Percentiles rank a stretch among this genome's conserved stretches.
Evolutionary conservation across 768 basidiomycete species (phyloP).

Genomic region (Terana coerulea): DNA sequence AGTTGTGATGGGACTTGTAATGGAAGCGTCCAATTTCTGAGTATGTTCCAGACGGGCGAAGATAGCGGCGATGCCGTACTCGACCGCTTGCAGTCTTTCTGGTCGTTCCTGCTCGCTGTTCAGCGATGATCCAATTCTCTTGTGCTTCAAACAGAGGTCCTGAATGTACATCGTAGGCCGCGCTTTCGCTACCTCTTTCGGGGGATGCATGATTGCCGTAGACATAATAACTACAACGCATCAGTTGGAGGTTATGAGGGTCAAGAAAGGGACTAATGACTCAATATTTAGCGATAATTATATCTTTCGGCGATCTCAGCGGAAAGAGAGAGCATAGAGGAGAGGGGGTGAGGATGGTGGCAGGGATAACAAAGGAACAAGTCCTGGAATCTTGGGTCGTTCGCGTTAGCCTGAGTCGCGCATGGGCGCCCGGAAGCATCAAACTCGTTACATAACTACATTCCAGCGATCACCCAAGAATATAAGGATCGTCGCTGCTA

Average conservation of each 20-base stretch:
- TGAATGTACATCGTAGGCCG: conserved; percentile 44
- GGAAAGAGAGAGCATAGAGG: too few species aligned
- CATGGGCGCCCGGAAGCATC: too few species aligned
- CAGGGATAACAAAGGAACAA: too few species aligned
- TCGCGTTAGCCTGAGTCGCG: too few species aligned
- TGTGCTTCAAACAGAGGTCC: conserved; percentile 69
- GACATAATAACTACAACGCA: not conserved
- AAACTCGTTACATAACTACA: too few species aligned
- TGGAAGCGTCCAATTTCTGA: not conserved
- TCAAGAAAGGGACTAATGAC: not conserved
- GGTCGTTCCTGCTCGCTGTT: conserved; percentile 84
- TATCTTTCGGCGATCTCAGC: not conserved
- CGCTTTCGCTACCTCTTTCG: not conserved
- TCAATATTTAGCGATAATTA: not conserved
- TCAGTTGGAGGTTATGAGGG: not conserved
- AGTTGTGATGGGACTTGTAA: not conserved
- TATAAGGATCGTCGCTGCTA: too few species aligned
- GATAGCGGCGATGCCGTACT: conserved; percentile 76
- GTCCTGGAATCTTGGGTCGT: too few species aligned
- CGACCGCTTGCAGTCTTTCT: conserved; percentile 81
- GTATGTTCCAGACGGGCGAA: conserved; percentile 61
- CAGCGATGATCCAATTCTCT: conserved; percentile 78
- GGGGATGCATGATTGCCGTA: not conserved
- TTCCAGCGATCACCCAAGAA: too few species aligned
- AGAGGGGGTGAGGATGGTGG: too few species aligned